These are phyloP conservation scores for Neurospora intermedia DNA, from an alignment of 495 filamentous ascomycete genomes.

Conservation along the genomic window DNA sequence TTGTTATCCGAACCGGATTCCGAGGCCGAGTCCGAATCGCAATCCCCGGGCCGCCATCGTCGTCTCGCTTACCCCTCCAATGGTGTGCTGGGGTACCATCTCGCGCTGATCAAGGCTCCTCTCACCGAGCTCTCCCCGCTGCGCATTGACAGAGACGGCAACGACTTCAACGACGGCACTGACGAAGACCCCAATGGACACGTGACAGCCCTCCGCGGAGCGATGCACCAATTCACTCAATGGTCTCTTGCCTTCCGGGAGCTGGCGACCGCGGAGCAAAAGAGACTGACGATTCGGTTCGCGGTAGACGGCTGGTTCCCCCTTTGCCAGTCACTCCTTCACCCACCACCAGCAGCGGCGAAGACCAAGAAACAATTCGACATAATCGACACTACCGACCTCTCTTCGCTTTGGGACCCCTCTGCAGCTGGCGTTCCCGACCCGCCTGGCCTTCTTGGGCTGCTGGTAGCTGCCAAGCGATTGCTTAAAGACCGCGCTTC, in stretches of 20 bases:
- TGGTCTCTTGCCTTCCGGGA: constrained; percentile 25
- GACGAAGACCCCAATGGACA: neutral
- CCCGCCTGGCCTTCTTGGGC: constrained; percentile 36
- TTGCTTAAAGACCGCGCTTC: constrained; percentile 29
- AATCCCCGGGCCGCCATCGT: neutral
- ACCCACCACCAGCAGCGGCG: constrained; percentile 6
- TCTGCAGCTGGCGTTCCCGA: constrained; percentile 16
- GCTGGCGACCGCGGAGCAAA: neutral
- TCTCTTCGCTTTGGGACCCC: constrained; percentile 9
- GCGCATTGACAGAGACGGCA: neutral
- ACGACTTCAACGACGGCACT: neutral
- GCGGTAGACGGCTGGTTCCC: constrained; percentile 33
- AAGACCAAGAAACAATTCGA: constrained; percentile 30
- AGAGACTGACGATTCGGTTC: constrained; percentile 30
- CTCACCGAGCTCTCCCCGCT: constrained; percentile 9
- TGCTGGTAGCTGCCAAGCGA: constrained; percentile 37
- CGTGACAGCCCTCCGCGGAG: constrained; percentile 7
- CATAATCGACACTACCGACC: constrained; percentile 49
- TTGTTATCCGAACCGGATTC: constrained; percentile 1
- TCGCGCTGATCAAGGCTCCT: constrained; percentile 20
- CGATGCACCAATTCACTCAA: constrained; percentile 20
- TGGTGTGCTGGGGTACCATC: constrained; percentile 36
- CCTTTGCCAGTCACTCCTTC: constrained; percentile 36
- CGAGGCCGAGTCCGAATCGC: neutral
- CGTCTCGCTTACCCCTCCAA: constrained; percentile 33